These are phyloP conservation scores for Amylostereum areolatum DNA, from an alignment of 1,284 basidiomycete species.

Conservation along the genomic window DNA sequence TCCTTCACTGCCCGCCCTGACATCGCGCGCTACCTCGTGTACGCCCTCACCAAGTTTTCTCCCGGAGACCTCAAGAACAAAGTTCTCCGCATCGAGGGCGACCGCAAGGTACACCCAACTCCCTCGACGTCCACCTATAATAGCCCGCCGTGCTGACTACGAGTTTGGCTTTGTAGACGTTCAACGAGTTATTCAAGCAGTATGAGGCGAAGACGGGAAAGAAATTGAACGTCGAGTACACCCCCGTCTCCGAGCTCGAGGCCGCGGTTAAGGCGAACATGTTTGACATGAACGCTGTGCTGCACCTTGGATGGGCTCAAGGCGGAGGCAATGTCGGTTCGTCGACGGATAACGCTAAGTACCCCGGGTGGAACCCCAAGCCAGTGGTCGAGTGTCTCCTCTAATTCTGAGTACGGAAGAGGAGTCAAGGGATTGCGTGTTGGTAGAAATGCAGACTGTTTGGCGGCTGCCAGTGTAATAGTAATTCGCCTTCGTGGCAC, in stretches of 20 bases:
- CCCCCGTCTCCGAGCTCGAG: conserved; percentile 7
- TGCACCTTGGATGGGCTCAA: conserved; percentile 10
- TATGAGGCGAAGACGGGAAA: conserved; percentile 11
- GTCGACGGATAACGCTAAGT: conserved; percentile 9
- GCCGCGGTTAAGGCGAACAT: conserved; percentile 7
- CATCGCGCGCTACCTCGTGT: conserved; percentile 27
- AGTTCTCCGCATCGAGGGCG: conserved; percentile 32
- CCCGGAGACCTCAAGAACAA: conserved; percentile 21
- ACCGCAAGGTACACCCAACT: conserved; percentile 17
- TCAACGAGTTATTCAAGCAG: conserved; percentile 12
- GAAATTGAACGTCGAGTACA: conserved; percentile 11
- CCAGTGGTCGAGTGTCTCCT: conserved; percentile 9
- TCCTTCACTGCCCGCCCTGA: conserved; percentile 28
- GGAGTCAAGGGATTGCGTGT: too few relatives aligned
- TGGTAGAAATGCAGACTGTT: too few relatives aligned
- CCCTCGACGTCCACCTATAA: not conserved
- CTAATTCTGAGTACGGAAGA: too few relatives aligned
- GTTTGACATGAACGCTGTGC: conserved; percentile 7
- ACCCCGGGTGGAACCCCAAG: conserved; percentile 15
- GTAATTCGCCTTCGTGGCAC: too few relatives aligned
- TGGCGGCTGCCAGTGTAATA: too few relatives aligned
- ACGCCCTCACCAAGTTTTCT: conserved; percentile 27
- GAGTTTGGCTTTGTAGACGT: conserved; percentile 4
- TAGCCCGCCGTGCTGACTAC: not conserved
- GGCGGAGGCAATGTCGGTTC: conserved; percentile 10